Evolutionary conservation across 805 yeast genomes (phyloP), one percentile per base, ranked within the genome.

Genomic region (Zygosaccharomyces siamensis): DNA sequence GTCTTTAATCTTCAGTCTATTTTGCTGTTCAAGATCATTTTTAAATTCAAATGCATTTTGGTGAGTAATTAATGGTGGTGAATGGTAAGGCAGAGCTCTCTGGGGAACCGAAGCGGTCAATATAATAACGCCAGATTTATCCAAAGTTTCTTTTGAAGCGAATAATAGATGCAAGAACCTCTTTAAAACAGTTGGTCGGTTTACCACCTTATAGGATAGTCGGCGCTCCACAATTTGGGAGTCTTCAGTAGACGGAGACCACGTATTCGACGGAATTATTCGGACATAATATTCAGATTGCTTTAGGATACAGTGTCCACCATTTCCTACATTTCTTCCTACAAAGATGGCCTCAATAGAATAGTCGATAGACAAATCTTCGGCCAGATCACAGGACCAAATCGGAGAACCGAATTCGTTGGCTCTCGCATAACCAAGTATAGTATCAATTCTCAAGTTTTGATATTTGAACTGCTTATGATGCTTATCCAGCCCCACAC

Each of bases 361-460:
- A 56, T 80, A 80, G 30, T 75, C 66, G 11, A 80, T 64, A 32
- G 81, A 76, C 26, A 59, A 56, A 12, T 51, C 55, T 18, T 63
- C 75, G 50, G 49, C 49, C 38, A 71, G 64, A 63, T 81, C 86
- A 10, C 64, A 66, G 3, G 78, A 73, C 47, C 74, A 60, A 4
- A 81, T 63, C 1, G 86, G 85, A 0, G 81, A 72, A 1, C 85
- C 86, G 31, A 71, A 55, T 1, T 66, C 59, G 11, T 70, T 70
- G 8, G 75, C 57, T 50, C 76, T 74, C 6, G 84, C 86, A 60
- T 80, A 81, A 0, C 86, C 85, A 28, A 79, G 63, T 0, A 72
- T 66, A 35, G 71, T 68, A 37, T 67, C 61, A 5, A 70, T 56
- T 36, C 53, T 54, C 12, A 73, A 60, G 2, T 51, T 43, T 23